Base-by-base conservation (phyloP, 2,329 filamentous ascomycete species). In the Pseudocercospora cruenta region DNA sequence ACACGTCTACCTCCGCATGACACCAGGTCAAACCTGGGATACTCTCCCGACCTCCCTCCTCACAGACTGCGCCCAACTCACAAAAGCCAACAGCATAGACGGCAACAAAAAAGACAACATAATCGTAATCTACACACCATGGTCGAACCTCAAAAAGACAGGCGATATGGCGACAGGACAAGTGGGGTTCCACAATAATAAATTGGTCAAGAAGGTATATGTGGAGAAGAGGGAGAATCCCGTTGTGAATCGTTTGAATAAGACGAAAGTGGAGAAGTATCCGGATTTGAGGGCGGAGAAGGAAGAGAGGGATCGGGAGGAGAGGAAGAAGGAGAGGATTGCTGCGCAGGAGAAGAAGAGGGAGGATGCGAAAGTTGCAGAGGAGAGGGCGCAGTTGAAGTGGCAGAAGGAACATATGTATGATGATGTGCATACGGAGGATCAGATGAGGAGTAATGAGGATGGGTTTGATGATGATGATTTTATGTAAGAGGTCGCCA, bases 101-200 rank as follows among this genome's bases (percentile, higher is more conserved):
- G 95, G 95, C 70, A 99, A 99, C 84, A 99, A 99, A 81, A 98
- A 97, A 80, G 94, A 98, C 80, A 98, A 98, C 80, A 84, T 99
- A 74, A 96, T 93, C 16, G 80, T 99, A 76, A 96, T 99, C 76
- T 99, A 99, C 82, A 99, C 95, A 4, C 95, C 95, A 6, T 98
- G 95, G 93, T 91, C 92, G 53, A 99, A 99, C 78, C 86, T 99
- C 36, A 91, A 92, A 78, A 99, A 99, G 78, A 93, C 96, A 76
- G 94, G 94, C 31, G 92, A 90, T 78, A 99, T 99, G 95, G 94
- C 92, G 19, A 90, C 90, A 2, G 95, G 95, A 22, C 95, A 99
- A 78, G 95, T 99, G 61, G 90, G 91, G 69, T 99, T 98, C 83
- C 94, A 97, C 77, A 92, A 97, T 79, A 86, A 86, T 47, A 93